phyloP scores from a whole-genome alignment of 495 filamentous ascomycete species.

The Usnea hakonensis region DNA sequence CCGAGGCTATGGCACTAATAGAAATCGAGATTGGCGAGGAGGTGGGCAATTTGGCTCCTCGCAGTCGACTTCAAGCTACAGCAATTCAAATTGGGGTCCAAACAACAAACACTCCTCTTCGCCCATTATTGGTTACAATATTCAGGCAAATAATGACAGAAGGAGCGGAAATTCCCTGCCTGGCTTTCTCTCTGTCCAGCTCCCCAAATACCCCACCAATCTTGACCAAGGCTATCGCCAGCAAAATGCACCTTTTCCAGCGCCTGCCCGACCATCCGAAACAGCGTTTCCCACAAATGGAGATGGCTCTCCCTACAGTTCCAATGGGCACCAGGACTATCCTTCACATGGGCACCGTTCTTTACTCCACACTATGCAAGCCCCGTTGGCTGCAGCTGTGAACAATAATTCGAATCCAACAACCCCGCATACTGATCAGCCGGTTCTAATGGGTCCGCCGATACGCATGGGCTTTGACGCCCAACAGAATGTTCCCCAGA shows the following conservation, averaged over 20 bases:
- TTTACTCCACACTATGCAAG: not conserved
- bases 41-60: conserved; percentile 7
- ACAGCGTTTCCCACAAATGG: conserved; percentile 25
- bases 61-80: conserved; percentile 6
- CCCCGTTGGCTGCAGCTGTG: not conserved
- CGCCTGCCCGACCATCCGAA: not conserved
- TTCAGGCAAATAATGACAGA: conserved; percentile 10
- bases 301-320: conserved; percentile 24
- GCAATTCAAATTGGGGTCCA: not conserved
- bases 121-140: not conserved
- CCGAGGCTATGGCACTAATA: conserved; percentile 45
- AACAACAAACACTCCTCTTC: not conserved
- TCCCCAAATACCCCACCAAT: conserved; percentile 16
- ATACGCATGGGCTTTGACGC: conserved; percentile 52
- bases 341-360: not conserved
- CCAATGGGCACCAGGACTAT: conserved; percentile 1
- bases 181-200: conserved; percentile 19
- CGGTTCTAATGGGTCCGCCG: conserved; percentile 49
- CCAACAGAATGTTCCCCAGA: conserved; percentile 23
- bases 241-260: conserved; percentile 18
- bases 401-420: conserved; percentile 3
- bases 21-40: conserved; percentile 38
- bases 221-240: conserved; percentile 17
- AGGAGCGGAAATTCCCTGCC: conserved; percentile 14
- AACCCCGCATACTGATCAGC: conserved; percentile 29